phyloP scores from a whole-genome alignment of 257 asterid genomes.

The Fraxinus anomala region DNA sequence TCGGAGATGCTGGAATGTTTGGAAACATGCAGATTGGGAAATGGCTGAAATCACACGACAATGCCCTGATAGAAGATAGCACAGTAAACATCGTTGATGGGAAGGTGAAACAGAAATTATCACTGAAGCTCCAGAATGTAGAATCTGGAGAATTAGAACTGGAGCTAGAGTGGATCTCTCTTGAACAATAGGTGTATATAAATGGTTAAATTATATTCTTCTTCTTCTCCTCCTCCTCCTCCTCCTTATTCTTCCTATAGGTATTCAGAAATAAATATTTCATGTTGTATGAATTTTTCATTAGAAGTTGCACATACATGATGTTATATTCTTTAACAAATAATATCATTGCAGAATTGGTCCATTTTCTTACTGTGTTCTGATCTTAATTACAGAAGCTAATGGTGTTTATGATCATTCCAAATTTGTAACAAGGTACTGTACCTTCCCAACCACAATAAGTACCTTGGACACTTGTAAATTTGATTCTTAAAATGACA shows the following conservation, averaged over 20 bases:
- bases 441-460: too few species aligned
- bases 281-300: neutral
- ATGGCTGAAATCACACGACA: constrained; percentile 85
- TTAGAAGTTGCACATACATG: constrained; percentile 1
- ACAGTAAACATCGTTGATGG: constrained; percentile 85
- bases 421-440: too few species aligned
- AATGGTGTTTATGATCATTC: too few species aligned
- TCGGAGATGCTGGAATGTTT: constrained; percentile 77
- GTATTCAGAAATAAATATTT: neutral
- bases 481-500: too few species aligned
- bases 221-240: neutral
- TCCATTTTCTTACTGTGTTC: neutral
- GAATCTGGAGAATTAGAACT: constrained; percentile 87
- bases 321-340: neutral
- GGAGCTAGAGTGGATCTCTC: constrained; percentile 95
- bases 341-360: neutral
- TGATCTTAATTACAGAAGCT: too few species aligned
- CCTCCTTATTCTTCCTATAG: neutral
- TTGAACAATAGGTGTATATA: constrained; percentile 50
- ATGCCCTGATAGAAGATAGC: constrained; percentile 82
- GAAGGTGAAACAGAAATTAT: constrained; percentile 70
- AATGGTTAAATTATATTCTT: neutral
- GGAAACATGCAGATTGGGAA: constrained; percentile 93
- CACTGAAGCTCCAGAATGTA: constrained; percentile 82
- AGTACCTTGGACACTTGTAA: too few species aligned